Conservation (phyloP, 345 rosid genomes). For the Stellera chamaejasme region DNA sequence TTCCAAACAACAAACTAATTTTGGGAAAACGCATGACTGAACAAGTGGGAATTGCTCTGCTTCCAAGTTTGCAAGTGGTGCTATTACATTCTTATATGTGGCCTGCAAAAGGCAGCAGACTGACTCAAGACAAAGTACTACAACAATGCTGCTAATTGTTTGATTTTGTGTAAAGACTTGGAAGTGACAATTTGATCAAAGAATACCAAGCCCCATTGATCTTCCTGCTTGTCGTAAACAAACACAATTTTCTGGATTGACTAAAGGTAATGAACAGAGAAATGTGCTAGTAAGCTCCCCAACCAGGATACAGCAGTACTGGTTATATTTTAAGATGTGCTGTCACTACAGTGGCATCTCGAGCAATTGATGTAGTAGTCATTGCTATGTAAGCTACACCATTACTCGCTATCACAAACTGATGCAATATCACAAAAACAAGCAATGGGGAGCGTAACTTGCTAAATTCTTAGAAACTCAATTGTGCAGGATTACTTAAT, state of each 20-base stretch:
- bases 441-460: no score
- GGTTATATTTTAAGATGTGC: no score
- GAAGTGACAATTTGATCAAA: not conserved
- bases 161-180: not conserved
- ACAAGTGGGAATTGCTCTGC: slow-evolving; percentile 61
- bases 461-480: not conserved
- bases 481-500: not conserved
- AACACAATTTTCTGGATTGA: not conserved
- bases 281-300: no score
- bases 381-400: no score
- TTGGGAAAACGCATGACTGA: slow-evolving; percentile 71
- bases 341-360: no score
- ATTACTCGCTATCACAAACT: no score
- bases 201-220: not conserved
- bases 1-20: slow-evolving; percentile 49
- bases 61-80: slow-evolving; percentile 70
- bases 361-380: no score
- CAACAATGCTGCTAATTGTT: not conserved
- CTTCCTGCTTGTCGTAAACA: not conserved
- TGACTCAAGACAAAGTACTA: not conserved
- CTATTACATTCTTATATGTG: slow-evolving; percentile 56
- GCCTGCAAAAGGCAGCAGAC: slow-evolving; percentile 36
- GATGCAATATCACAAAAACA: no score
- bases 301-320: no score
- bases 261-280: not conserved